Percentiles rank a stretch among this genome's conserved stretches.
Evolutionary conservation across 768 basidiomycete species (phyloP).

Genomic region (Trametopsis cervina): DNA sequence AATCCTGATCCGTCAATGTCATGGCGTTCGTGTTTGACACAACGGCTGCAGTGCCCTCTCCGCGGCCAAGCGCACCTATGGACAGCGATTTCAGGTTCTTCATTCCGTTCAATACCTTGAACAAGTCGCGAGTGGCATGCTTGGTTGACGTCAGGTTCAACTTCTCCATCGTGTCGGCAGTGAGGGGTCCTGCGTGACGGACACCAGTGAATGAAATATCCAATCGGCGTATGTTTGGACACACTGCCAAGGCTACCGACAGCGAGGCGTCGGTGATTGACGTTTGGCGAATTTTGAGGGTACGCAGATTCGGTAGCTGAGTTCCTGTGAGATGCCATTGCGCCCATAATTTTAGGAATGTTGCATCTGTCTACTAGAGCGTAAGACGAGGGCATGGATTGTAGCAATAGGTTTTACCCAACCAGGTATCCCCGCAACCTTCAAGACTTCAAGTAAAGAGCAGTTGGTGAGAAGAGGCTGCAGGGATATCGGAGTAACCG

Average conservation of each 20-base stretch:
- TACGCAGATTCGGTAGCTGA: constrained; percentile 35
- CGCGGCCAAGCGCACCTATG: constrained; percentile 52
- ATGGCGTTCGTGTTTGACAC: constrained; percentile 41
- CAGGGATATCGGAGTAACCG: constrained; percentile 42
- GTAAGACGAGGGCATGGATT: background rate
- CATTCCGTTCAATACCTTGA: constrained; percentile 32
- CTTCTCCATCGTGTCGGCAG: constrained; percentile 40
- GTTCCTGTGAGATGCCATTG: constrained; percentile 12
- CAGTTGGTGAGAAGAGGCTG: constrained; percentile 35
- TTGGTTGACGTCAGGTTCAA: constrained; percentile 55
- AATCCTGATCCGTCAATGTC: constrained; percentile 47
- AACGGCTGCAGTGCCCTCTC: constrained; percentile 35
- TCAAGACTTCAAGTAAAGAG: constrained; percentile 43
- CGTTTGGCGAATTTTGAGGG: constrained; percentile 53
- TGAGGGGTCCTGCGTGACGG: constrained; percentile 27
- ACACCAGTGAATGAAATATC: constrained; percentile 62
- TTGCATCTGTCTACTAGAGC: constrained; percentile 44
- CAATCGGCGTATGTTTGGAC: constrained; percentile 45
- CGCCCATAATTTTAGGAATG: constrained; percentile 39
- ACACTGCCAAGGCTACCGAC: constrained; percentile 33
- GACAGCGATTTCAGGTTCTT: constrained; percentile 41
- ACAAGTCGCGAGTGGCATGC: constrained; percentile 33
- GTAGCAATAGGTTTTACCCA: constrained; percentile 37
- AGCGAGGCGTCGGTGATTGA: constrained; percentile 44
- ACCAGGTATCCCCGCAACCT: constrained; percentile 53